These are phyloP conservation scores for Verbena officinalis DNA, from an alignment of 257 asterid species.

Conservation along the genomic window DNA sequence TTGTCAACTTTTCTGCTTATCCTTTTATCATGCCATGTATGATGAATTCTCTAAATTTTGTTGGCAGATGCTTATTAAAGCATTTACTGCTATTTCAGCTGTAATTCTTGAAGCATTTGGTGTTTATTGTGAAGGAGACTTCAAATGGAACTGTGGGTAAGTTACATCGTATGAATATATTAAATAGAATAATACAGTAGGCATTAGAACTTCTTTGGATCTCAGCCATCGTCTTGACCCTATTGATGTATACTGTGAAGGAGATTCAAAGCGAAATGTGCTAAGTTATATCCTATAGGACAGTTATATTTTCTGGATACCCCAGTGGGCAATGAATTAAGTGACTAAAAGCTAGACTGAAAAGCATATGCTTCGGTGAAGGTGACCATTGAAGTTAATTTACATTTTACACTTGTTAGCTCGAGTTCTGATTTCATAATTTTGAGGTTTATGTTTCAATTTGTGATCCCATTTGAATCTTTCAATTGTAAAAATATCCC, in stretches of 20 bases:
- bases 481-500: background rate
- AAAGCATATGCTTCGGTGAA: constrained; percentile 17
- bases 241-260: constrained; percentile 57
- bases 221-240: constrained; percentile 58
- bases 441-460: background rate
- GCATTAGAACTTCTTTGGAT: constrained; percentile 23
- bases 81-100: constrained; percentile 81
- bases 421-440: background rate
- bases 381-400: background rate
- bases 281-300: constrained; percentile 36
- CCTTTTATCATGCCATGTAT: constrained; percentile 16
- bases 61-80: constrained; percentile 94
- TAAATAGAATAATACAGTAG: no score
- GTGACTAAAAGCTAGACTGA: constrained; percentile 15
- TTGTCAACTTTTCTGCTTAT: constrained; percentile 22
- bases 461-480: constrained; percentile 12
- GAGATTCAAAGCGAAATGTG: constrained; percentile 66
- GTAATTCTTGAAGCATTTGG: constrained; percentile 94
- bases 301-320: background rate
- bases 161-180: constrained; percentile 32
- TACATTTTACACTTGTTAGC: background rate
- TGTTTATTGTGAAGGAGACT: constrained; percentile 97
- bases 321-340: background rate
- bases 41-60: constrained; percentile 25
- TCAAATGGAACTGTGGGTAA: constrained; percentile 96